Evolutionary conservation across 2,329 filamentous ascomycete genomes (phyloP).

Genomic region (Fusarium mexicanum): DNA sequence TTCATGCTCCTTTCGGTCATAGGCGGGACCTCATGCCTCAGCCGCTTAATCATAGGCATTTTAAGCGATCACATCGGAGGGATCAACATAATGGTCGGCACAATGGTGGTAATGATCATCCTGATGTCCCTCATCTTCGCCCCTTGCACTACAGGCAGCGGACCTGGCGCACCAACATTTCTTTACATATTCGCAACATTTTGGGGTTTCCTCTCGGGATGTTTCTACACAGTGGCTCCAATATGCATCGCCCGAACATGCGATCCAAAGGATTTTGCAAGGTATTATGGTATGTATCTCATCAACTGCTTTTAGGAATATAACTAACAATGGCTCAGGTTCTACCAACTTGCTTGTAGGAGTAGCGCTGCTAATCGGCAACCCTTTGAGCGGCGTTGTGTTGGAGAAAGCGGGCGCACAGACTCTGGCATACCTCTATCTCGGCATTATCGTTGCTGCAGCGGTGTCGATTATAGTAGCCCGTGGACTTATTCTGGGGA

Average conservation of each 20-base stretch:
- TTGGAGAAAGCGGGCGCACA: slow-evolving; percentile 53
- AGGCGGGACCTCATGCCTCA: slow-evolving; percentile 53
- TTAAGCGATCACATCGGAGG: slow-evolving; percentile 53
- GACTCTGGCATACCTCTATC: slow-evolving; percentile 55
- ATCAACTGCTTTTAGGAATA: slow-evolving; percentile 15
- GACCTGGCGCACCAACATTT: slow-evolving; percentile 43
- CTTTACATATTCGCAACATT: slow-evolving; percentile 55
- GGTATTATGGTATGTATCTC: slow-evolving; percentile 47
- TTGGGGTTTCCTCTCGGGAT: slow-evolving; percentile 58
- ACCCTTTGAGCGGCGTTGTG: slow-evolving; percentile 56
- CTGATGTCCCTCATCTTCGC: slow-evolving; percentile 54
- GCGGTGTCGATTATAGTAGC: slow-evolving; percentile 37
- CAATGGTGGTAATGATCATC: slow-evolving; percentile 45
- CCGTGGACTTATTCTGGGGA: slow-evolving; percentile 22
- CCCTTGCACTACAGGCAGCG: slow-evolving; percentile 47
- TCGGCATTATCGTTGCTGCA: slow-evolving; percentile 50
- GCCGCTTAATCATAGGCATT: slow-evolving; percentile 53
- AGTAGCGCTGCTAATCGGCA: slow-evolving; percentile 54
- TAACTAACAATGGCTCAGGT: slow-evolving; percentile 43
- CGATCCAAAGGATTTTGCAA: slow-evolving; percentile 54
- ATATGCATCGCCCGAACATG: slow-evolving; percentile 57
- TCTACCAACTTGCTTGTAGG: slow-evolving; percentile 56
- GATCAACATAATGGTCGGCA: slow-evolving; percentile 49
- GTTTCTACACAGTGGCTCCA: slow-evolving; percentile 52
- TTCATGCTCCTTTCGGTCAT: slow-evolving; percentile 55